Base-by-base conservation (phyloP, 768 basidiomycete species). In the Hysterangium stoloniferum region DNA sequence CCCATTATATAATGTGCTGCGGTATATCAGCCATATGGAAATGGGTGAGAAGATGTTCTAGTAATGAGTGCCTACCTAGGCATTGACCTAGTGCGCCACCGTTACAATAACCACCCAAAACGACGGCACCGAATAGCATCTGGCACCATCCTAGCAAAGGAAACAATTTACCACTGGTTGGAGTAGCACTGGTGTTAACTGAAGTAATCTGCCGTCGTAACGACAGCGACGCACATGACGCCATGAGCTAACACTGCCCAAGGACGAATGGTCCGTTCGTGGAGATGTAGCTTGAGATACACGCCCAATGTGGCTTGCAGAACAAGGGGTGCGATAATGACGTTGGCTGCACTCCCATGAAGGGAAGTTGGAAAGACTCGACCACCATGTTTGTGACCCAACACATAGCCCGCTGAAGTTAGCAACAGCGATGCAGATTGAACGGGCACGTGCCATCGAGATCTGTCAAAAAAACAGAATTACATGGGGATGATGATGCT, bases 201-300 rank as follows among this genome's bases (percentile, higher is more conserved):
- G 28, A 12, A 3, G 20, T 13, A 4, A 27, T 15, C 29, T 50
- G 24, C 4, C 12, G 25, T 17, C 29, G 35, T 17, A 28, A 29
- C 7, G 12, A 1, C 4, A 29, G n/a, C 17, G 6, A 51, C 49
- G 37, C 24, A 51, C 13, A 96, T 66, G n/a, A 87, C 58, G 0
- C 87, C 84, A 57, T 95, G 93, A 1, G 69, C 68, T 3, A 68
- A 64, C 4, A 90, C 86, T 0, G 82, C 80, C 60, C 74, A 85
- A 1, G 84, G 85, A 34, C 93, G 75, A 8, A 83, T 54, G 1
- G 81, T 78, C 53, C 73, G 72, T 65, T 95, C 89, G 54, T 93
- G 75, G 24, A 96, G 82, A 64, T 96, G 94, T 6, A 94, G 69
- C 66, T 95, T 96, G 58, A 97, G 82, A 66, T 95, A 97, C 37